These are phyloP conservation scores for Nitzschia sp. DNA, from an alignment of 108 stramenopile genomes.

Conservation along the genomic window DNA sequence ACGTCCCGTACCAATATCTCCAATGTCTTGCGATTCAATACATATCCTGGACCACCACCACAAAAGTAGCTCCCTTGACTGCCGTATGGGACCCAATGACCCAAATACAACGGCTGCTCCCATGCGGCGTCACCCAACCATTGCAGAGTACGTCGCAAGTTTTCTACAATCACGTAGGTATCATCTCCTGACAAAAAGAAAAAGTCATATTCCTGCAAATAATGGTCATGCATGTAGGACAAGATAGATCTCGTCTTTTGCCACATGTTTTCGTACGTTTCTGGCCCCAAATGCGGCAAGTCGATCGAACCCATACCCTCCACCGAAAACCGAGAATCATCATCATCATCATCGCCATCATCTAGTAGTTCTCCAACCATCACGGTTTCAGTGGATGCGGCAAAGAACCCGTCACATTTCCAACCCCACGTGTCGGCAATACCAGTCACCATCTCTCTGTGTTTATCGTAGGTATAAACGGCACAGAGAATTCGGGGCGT, in stretches of 20 bases:
- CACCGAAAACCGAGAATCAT: neutral
- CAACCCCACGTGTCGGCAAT: constrained; percentile 68
- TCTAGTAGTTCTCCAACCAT: too few species aligned
- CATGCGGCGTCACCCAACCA: neutral
- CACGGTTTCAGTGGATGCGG: constrained; percentile 65
- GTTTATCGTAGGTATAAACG: constrained; percentile 24
- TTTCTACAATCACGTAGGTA: constrained; percentile 35
- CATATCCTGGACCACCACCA: constrained; percentile 63
- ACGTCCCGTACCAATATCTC: constrained; percentile 44
- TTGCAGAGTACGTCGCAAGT: constrained; percentile 17
- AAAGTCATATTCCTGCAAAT: constrained; percentile 40
- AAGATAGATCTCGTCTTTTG: constrained; percentile 58
- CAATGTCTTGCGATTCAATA: constrained; percentile 47
- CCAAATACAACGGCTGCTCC: constrained; percentile 41
- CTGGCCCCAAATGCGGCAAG: constrained; percentile 62
- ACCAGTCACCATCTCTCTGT: constrained; percentile 12
- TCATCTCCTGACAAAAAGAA: constrained; percentile 46
- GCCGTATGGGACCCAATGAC: constrained; percentile 35
- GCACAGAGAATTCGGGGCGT: constrained; percentile 20
- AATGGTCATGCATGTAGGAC: constrained; percentile 37
- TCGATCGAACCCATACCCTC: constrained; percentile 52
- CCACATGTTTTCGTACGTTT: constrained; percentile 79
- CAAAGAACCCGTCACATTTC: constrained; percentile 92
- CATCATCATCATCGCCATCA: neutral
- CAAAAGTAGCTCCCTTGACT: constrained; percentile 31